Percentiles rank a stretch among this genome's conserved stretches.
Conservation (phyloP, 805 yeast genomes). For the Lachancea waltii region DNA sequence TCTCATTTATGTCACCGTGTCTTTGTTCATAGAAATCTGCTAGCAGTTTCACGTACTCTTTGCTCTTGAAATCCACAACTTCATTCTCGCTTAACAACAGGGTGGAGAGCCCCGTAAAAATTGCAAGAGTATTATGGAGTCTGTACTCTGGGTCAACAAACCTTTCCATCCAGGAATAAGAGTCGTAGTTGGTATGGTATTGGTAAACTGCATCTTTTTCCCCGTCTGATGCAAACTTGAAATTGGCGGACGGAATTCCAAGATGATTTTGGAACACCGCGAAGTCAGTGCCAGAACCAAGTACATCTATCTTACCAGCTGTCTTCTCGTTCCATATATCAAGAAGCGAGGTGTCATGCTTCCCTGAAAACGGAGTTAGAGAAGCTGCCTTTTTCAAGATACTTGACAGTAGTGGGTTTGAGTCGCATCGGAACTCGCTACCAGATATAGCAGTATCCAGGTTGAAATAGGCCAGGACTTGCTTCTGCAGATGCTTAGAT, state of each 20-base stretch:
- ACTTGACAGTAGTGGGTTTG: slow-evolving; percentile 52
- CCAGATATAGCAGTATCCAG: slow-evolving; percentile 51
- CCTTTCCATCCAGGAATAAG: slow-evolving; percentile 47
- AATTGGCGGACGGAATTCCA: slow-evolving; percentile 57
- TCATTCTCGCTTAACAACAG: slow-evolving; percentile 53
- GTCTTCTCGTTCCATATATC: slow-evolving; percentile 41
- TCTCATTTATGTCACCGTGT: slow-evolving; percentile 16
- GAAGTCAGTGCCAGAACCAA: slow-evolving; percentile 50
- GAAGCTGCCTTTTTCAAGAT: slow-evolving; percentile 42
- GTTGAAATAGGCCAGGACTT: slow-evolving; percentile 49
- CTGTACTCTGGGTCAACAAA: slow-evolving; percentile 47
- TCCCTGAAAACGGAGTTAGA: slow-evolving; percentile 38
- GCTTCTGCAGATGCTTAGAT: slow-evolving; percentile 37
- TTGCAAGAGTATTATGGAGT: slow-evolving; percentile 51
- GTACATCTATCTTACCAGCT: slow-evolving; percentile 34
- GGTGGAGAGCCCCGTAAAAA: slow-evolving; percentile 50
- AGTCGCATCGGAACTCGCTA: slow-evolving; percentile 37
- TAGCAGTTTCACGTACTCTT: slow-evolving; percentile 44
- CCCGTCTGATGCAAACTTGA: slow-evolving; percentile 37
- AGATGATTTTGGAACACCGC: slow-evolving; percentile 57
- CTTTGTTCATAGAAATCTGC: slow-evolving; percentile 31
- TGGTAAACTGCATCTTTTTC: slow-evolving; percentile 39
- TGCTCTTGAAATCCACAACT: slow-evolving; percentile 42
- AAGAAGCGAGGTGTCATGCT: slow-evolving; percentile 36
- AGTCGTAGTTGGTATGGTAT: slow-evolving; percentile 52